Evolutionary conservation across 2,329 filamentous ascomycete species (phyloP), one percentile per base, ranked within the genome.

Genomic region (Neofusicoccum ribis): DNA sequence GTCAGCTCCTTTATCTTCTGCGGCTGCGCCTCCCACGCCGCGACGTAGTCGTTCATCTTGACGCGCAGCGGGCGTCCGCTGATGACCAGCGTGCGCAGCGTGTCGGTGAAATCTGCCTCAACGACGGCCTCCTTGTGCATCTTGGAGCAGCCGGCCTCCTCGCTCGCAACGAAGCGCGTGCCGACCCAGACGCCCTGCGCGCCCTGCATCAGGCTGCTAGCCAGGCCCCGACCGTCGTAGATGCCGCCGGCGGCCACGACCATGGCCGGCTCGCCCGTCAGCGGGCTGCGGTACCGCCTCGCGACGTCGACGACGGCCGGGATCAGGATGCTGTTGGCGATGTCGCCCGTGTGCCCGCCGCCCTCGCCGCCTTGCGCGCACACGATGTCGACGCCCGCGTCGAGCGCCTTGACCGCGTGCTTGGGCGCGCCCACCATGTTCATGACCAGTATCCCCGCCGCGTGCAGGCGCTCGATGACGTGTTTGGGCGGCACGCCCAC

Each of bases 351-450:
- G 79, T 98, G 94, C 0, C 93, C 94, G 17, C 94, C 94, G 1
- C 93, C 94, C 78, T 98, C 94, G 60, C 92, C 92, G 52, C 94
- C 94, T 81, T 98, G 94, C 2, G 93, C 89, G 76, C 93, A 97
- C 5, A 98, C 86, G 69, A 97, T 89, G 78, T 98, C 94, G 9
- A 96, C 92, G 49, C 94, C 94, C 0, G 89, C 86, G 58, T 92
- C 87, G 3, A 98, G 82, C 2, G 93, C 93, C 81, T 97, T 97
- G 76, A 89, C 86, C 0, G 93, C 93, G 77, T 98, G 94, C 76
- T 90, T 92, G 1, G 94, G 93, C 72, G 93, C 91, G 0, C 94
- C 94, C 20, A 97, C 93, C 93, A 97, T 97, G 77, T 97, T 97
- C 93, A 97, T 97, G 41, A 97, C 84, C 66, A 96, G 75, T 46